Conservation (phyloP, 768 basidiomycete species). For the Serendipita sp. region DNA sequence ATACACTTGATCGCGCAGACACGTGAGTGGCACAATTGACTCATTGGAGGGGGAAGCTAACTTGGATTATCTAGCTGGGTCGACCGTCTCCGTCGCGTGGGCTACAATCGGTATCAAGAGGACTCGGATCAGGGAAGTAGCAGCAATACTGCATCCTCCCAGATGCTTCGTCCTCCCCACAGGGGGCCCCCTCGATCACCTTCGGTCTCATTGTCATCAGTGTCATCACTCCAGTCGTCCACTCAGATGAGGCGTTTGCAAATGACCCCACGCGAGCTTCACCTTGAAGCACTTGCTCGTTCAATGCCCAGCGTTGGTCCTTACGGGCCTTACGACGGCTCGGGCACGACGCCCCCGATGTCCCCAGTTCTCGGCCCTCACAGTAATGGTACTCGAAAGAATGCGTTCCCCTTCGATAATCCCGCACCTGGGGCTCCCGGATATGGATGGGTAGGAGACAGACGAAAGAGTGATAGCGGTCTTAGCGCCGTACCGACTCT, state of each 20-base stretch:
- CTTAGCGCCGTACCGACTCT: background rate
- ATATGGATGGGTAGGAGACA: background rate
- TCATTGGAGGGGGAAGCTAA: constrained; percentile 4
- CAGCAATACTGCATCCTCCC: background rate
- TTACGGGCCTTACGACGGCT: background rate
- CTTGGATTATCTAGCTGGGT: constrained; percentile 44
- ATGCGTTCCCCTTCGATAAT: constrained; percentile 2
- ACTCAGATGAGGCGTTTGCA: background rate
- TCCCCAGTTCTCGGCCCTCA: constrained; percentile 1
- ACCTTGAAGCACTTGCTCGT: constrained; percentile 1
- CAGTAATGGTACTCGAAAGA: background rate
- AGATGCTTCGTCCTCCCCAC: background rate
- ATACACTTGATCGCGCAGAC: constrained; percentile 75
- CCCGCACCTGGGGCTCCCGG: constrained; percentile 1
- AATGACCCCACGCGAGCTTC: constrained; percentile 2
- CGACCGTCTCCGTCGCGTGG: constrained; percentile 59
- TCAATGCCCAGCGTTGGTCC: constrained; percentile 3
- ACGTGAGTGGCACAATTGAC: constrained; percentile 30
- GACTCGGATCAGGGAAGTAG: background rate
- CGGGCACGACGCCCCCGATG: background rate
- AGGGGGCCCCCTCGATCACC: background rate
- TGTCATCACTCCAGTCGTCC: background rate
- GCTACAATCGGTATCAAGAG: constrained; percentile 16
- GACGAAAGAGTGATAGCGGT: background rate
- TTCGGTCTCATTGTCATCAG: background rate